Evolutionary conservation across 73 alveolate genomes (phyloP), one percentile per base, ranked within the genome.

Genomic region (Diophrys sp.): DNA sequence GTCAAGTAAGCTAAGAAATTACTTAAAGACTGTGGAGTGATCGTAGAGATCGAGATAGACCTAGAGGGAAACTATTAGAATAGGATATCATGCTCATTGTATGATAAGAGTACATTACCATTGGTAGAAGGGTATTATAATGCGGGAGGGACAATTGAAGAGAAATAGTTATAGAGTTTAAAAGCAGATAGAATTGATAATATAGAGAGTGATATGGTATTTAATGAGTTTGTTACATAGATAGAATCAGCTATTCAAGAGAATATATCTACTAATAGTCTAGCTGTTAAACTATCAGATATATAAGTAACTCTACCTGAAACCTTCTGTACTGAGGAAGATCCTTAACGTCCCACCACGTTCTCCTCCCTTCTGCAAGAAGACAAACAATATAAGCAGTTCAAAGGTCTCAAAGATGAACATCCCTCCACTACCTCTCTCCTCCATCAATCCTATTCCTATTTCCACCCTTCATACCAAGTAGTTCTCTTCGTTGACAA

Each of bases 401-500:
- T 44, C 18, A 18, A 5, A 11, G 62, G 62, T 11, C 62, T 44
- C 5, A 5, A 5, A 5, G 18, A 11, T 5, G 62, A 11, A 44
- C n/a, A 44, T 44, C n/a, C 5, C 62, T n/a, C n/a, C n/a, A n/a
- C n/a, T n/a, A 44, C 5, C 18, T 44, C 18, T 11, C 62, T 44
- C 62, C n/a, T 11, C 5, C 5, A 44, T 44, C 62, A 44, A 18
- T 44, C 62, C 62, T 11, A 11, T 18, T 44, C 62, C 5, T 11
- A 44, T 11, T 44, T 44, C 62, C 5, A 18, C 5, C 62, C 62
- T 11, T 11, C 5, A 44, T 44, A 44, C 62, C n/a, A 44, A 44
- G 62, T 44, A 18, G 5, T 5, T 14, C 68, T 87, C 28, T 74
- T 26, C 70, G 83, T 87, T 67, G 94, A 87, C 34, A 87, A 87